Conservation (phyloP, 805 yeast genomes). For the Lachancea kluyveri region DNA sequence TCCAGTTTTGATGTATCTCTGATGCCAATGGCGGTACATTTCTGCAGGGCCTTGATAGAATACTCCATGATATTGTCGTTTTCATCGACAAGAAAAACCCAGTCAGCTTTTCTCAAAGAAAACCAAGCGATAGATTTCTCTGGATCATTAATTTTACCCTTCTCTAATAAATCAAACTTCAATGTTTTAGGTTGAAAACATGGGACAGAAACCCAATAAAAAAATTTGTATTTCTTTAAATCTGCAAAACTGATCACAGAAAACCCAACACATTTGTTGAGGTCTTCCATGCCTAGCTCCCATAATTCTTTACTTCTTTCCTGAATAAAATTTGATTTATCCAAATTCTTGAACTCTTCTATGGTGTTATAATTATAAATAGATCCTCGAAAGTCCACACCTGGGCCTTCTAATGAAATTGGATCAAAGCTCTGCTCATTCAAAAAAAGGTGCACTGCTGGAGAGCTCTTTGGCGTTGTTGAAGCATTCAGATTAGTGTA, state of each 20-base stretch:
- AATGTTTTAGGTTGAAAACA: conserved; percentile 33
- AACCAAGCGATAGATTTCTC: conserved; percentile 15
- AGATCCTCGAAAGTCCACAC: no score
- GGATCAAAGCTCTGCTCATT: conserved; percentile 31
- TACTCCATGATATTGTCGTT: conserved; percentile 16
- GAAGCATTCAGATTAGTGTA: conserved; percentile 22
- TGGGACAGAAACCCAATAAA: conserved; percentile 88
- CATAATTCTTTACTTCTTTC: conserved; percentile 31
- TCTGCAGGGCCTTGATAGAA: conserved; percentile 5
- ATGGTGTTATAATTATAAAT: conserved; percentile 69
- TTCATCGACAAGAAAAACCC: conserved; percentile 26
- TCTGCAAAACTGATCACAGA: conserved; percentile 71
- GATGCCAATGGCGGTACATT: conserved; percentile 29
- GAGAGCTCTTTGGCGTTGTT: conserved; percentile 11
- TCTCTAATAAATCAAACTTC: conserved; percentile 6
- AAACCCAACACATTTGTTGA: conserved; percentile 31
- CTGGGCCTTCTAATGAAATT: no score
- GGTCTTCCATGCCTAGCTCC: conserved; percentile 27
- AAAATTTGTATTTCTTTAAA: conserved; percentile 79
- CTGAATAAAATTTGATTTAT: conserved; percentile 55
- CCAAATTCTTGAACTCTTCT: conserved; percentile 70
- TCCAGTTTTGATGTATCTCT: conserved; percentile 35
- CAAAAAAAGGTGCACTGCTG: conserved; percentile 18
- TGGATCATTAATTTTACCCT: conserved; percentile 1
- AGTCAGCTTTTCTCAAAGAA: conserved; percentile 14